Percentiles rank a stretch among this genome's conserved stretches.
phyloP scores from a whole-genome alignment of 78 protist genomes.

The Bigelowiella natans region DNA sequence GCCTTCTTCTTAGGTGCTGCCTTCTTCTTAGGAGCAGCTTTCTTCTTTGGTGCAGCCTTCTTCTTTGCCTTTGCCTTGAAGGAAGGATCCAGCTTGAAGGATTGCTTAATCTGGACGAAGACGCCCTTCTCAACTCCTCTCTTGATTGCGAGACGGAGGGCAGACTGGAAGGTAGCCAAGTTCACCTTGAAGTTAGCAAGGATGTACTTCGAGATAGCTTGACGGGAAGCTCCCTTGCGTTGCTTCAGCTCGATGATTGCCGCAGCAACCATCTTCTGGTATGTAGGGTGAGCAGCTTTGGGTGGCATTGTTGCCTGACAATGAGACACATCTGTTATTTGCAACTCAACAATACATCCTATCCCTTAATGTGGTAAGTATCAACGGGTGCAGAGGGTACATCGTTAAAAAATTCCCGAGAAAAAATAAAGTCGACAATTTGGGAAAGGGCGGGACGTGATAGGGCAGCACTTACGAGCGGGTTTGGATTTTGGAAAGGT shows the following conservation, averaged over 20 bases:
- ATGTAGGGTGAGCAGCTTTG: background rate
- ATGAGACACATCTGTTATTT: no score
- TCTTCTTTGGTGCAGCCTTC: background rate
- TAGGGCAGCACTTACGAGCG: background rate
- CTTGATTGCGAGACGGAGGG: constrained; percentile 2
- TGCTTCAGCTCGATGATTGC: background rate
- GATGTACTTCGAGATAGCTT: background rate
- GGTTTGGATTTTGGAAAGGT: no score
- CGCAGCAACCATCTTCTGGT: background rate
- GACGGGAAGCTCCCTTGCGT: background rate
- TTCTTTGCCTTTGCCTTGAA: background rate
- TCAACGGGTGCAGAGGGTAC: no score
- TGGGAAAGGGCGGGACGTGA: background rate
- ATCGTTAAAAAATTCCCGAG: no score
- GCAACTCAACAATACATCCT: no score
- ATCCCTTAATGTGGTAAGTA: no score
- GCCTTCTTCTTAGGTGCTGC: background rate
- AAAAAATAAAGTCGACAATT: no score
- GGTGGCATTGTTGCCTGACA: background rate
- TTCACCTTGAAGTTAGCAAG: background rate
- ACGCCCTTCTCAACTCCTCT: background rate
- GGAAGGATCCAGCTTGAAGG: background rate
- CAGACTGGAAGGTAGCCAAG: background rate
- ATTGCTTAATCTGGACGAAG: background rate
- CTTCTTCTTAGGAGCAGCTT: background rate